Evolutionary conservation across 2,329 filamentous ascomycete genomes (phyloP).

Genomic region (Mycosphaerella sp.): DNA sequence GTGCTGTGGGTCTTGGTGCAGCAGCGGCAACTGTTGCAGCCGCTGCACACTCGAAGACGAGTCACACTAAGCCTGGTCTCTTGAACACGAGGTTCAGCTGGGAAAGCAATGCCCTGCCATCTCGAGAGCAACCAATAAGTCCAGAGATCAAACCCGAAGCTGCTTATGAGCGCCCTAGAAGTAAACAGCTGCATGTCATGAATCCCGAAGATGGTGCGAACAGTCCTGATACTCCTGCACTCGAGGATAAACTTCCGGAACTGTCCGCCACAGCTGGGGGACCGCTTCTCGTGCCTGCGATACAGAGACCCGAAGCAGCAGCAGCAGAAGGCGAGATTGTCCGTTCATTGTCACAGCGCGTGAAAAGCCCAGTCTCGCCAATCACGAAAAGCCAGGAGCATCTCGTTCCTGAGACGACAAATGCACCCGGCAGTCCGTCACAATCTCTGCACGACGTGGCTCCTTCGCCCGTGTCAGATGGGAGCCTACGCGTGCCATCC

Average conservation of each 20-base stretch:
- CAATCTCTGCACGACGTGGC: constrained; percentile 16
- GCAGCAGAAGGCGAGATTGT: constrained; percentile 13
- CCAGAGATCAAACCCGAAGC: constrained; percentile 27
- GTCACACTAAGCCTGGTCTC: constrained; percentile 13
- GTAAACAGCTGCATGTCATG: constrained; percentile 39
- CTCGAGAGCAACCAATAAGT: constrained; percentile 17
- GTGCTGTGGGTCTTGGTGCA: constrained; percentile 1
- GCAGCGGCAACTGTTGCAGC: constrained; percentile 1
- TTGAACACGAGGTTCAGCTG: constrained; percentile 36
- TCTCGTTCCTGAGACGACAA: constrained; percentile 15
- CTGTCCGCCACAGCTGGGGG: constrained; percentile 2
- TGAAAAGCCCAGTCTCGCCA: constrained; percentile 18
- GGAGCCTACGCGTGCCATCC: constrained; percentile 14
- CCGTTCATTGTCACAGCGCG: constrained; percentile 14
- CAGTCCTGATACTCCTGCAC: constrained; percentile 11
- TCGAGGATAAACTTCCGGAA: constrained; percentile 1
- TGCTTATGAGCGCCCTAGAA: constrained; percentile 30
- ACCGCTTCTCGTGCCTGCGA: constrained; percentile 6
- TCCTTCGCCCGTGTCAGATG: constrained; percentile 24
- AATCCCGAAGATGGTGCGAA: constrained; percentile 35
- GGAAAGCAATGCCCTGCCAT: constrained; percentile 26
- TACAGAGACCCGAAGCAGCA: constrained; percentile 12
- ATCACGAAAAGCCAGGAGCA: constrained; percentile 21
- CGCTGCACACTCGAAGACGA: neutral
- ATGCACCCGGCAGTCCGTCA: constrained; percentile 13